phyloP scores from a whole-genome alignment of 176 grass and related monocot genomes.

The Lolium rigidum region DNA sequence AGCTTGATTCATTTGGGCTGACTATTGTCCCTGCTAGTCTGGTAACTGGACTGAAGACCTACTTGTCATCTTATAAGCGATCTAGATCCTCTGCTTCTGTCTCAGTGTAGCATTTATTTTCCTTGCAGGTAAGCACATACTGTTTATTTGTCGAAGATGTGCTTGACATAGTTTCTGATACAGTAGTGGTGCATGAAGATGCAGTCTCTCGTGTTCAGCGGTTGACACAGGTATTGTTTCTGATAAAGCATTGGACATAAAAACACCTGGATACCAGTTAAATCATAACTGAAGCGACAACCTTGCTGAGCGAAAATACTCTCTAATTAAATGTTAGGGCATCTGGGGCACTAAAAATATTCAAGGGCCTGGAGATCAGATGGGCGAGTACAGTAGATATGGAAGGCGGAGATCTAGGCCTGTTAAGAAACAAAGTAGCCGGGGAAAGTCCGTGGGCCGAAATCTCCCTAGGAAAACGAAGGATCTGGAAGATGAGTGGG shows the following conservation, averaged over 20 bases:
- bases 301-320: slow-evolving; percentile 11
- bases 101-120: slow-evolving; percentile 27
- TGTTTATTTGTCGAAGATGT: slow-evolving; percentile 86
- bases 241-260: slow-evolving; percentile 16
- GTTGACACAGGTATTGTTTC: slow-evolving; percentile 85
- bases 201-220: slow-evolving; percentile 82
- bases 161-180: slow-evolving; percentile 75
- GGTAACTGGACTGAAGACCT: slow-evolving; percentile 49
- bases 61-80: not conserved
- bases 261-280: no score
- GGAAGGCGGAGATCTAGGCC: slow-evolving; percentile 46
- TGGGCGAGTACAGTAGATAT: slow-evolving; percentile 46
- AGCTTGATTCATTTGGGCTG: slow-evolving; percentile 92
- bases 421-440: slow-evolving; percentile 24
- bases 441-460: slow-evolving; percentile 38
- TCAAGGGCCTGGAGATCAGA: slow-evolving; percentile 44
- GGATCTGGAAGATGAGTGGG: slow-evolving; percentile 67
- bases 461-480: slow-evolving; percentile 50
- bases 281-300: not conserved
- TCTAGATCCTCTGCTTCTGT: not conserved
- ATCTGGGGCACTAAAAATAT: slow-evolving; percentile 78
- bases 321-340: slow-evolving; percentile 50
- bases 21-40: slow-evolving; percentile 84
- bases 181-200: slow-evolving; percentile 82
- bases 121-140: slow-evolving; percentile 84